Base-by-base conservation (phyloP, 2,329 filamentous ascomycete species). In the Xylaria sp. region DNA sequence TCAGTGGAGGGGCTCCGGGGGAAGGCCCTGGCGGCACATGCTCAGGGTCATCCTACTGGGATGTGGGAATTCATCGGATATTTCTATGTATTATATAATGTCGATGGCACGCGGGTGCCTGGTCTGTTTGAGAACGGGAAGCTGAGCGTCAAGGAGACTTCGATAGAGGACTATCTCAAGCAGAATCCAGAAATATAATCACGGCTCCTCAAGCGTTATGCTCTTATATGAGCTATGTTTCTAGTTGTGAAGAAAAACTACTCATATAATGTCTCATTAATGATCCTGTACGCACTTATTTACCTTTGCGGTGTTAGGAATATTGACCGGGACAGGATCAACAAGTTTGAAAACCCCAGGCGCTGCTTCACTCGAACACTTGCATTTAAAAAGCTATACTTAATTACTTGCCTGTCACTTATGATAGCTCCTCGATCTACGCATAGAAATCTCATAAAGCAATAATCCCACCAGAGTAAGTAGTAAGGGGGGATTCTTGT, bases 51-150 rank as follows among this genome's bases (percentile, higher is more conserved):
- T 20, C 71, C 66, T 46, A 63, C 26, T 20, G 60, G 57, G 26
- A 66, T 72, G 57, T 72, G 71, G 68, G 60, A 73, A 31, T 73
- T 72, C 54, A 73, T 73, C 13, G 68, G 71, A 1, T 74, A 70
- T 48, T 71, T 72, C 38, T 73, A 72, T 17, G 33, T 70, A 46
- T 42, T 68, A 38, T 72, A 33, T 28, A 62, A 60, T 3, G 66
- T 61, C 4, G 68, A 74, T 51, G 68, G 71, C 4, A 72, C 62
- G n/a, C 68, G 62, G 65, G 33, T 33, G 23, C 66, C 62, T n/a
- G 40, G 59, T 11, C 26, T 68, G 2, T 71, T 73, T n/a, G 72
- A 74, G 49, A 74, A 72, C 28, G 68, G 71, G 23, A 74, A 70
- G 65, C 54, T 74, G 10, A 67, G 64, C 4, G 46, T 72, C 13